A percentile compares a stretch with the other conserved stretches of the same genome.
These are phyloP conservation scores for Calonectria leucothoes DNA, from an alignment of 2,329 filamentous ascomycete species.

Conservation along the genomic window DNA sequence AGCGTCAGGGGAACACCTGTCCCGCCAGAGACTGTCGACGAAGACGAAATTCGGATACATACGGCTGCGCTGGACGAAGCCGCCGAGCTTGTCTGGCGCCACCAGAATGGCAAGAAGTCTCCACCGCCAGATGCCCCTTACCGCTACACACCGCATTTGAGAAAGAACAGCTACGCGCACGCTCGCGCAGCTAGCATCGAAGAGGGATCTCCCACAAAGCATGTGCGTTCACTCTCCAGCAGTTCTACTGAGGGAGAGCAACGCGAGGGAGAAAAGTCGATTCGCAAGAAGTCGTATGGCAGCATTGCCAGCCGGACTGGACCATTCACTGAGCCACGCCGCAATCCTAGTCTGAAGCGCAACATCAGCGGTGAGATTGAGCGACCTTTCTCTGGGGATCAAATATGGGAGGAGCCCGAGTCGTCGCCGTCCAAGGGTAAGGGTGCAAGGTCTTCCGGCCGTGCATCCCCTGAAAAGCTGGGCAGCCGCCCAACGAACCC, in stretches of 20 bases:
- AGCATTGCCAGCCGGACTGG: slow-evolving; percentile 50
- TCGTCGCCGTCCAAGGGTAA: slow-evolving; percentile 40
- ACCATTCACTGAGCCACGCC: slow-evolving; percentile 56
- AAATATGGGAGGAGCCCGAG: slow-evolving; percentile 91
- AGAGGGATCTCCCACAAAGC: slow-evolving; percentile 43
- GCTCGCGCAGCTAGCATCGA: slow-evolving; percentile 71
- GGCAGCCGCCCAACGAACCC: slow-evolving; percentile 48
- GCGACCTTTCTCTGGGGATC: slow-evolving; percentile 77
- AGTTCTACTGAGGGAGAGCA: slow-evolving; percentile 63
- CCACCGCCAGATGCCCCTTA: slow-evolving; percentile 73
- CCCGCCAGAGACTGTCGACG: slow-evolving; percentile 48
- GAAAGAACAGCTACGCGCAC: slow-evolving; percentile 78
- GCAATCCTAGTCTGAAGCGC: slow-evolving; percentile 74
- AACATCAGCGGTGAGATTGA: slow-evolving; percentile 77
- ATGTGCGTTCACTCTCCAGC: slow-evolving; percentile 59
- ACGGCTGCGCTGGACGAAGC: slow-evolving; percentile 80
- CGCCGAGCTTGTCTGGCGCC: slow-evolving; percentile 82
- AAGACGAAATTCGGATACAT: slow-evolving; percentile 74
- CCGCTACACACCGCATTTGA: slow-evolving; percentile 75
- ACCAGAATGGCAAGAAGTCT: slow-evolving; percentile 68
- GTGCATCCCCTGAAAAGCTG: slow-evolving; percentile 48
- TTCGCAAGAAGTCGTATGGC: slow-evolving; percentile 55
- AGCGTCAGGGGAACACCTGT: slow-evolving; percentile 38
- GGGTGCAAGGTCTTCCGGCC: slow-evolving; percentile 32
- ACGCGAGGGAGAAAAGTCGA: slow-evolving; percentile 24